Percentiles rank a stretch among this genome's conserved stretches.
These are phyloP conservation scores for Mycena belliarum DNA, from an alignment of 768 basidiomycete genomes.

Conservation along the genomic window DNA sequence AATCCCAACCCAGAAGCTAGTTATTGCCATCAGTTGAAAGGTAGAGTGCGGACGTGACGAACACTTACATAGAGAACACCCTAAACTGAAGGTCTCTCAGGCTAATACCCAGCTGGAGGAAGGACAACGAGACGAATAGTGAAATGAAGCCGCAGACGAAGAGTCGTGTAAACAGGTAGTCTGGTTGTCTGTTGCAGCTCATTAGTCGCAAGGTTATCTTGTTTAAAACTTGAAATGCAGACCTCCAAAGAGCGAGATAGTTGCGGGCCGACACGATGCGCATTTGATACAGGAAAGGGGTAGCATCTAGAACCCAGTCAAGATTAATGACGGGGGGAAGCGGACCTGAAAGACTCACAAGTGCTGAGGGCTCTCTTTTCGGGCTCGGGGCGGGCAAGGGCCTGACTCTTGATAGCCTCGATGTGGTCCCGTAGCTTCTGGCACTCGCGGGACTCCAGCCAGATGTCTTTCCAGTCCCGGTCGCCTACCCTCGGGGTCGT, in stretches of 20 bases:
- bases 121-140: conserved; percentile 73
- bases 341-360: conserved; percentile 37
- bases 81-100: conserved; percentile 75
- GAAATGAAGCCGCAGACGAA: conserved; percentile 75
- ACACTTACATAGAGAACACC: conserved; percentile 71
- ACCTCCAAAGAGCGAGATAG: conserved; percentile 71
- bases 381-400: conserved; percentile 38
- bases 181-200: conserved; percentile 46
- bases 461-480: conserved; percentile 85
- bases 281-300: conserved; percentile 75
- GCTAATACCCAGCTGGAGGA: conserved; percentile 70
- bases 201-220: too few relatives aligned
- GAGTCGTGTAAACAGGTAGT: conserved; percentile 82
- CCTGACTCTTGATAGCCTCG: conserved; percentile 45
- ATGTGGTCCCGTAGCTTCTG: conserved; percentile 44
- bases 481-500: conserved; percentile 70
- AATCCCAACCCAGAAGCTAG: conserved; percentile 66
- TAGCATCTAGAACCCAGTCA: conserved; percentile 53
- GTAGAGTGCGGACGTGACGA: not conserved
- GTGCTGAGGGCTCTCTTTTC: conserved; percentile 44
- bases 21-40: not conserved
- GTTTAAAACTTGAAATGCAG: too few relatives aligned
- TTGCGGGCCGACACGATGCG: conserved; percentile 66
- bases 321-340: not conserved
- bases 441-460: conserved; percentile 73